Conservation (phyloP, 192 early-diverging fungal species). For the Coemansia sp. region DNA sequence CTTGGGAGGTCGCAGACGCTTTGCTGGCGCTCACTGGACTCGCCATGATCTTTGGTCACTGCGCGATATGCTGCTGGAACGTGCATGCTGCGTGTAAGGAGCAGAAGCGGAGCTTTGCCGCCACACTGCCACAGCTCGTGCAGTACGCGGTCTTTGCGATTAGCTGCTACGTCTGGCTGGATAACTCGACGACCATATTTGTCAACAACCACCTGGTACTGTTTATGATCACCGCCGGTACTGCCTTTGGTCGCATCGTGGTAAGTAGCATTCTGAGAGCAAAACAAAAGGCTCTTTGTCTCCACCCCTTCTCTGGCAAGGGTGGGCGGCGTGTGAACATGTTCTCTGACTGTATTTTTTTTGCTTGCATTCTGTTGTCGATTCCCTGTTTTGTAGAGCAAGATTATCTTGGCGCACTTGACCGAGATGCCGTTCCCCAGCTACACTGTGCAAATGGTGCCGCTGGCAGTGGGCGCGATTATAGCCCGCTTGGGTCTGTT, state of each 20-base stretch:
- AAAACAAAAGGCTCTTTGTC: not conserved
- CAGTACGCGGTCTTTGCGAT: slow-evolving; percentile 67
- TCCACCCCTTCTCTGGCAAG: slow-evolving; percentile 4
- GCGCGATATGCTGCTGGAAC: slow-evolving; percentile 52
- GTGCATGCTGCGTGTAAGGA: slow-evolving; percentile 58
- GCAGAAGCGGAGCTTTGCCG: slow-evolving; percentile 65
- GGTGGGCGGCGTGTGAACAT: not conserved
- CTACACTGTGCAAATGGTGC: slow-evolving; percentile 79
- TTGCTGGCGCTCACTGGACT: slow-evolving; percentile 34
- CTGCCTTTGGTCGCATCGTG: slow-evolving; percentile 85
- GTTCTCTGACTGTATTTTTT: not conserved
- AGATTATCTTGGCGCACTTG: slow-evolving; percentile 90
- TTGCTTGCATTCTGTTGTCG: not conserved
- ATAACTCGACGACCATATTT: slow-evolving; percentile 72
- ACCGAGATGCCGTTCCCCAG: slow-evolving; percentile 82
- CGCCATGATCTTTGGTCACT: slow-evolving; percentile 50
- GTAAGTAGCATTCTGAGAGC: slow-evolving; percentile 29
- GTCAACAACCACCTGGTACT: slow-evolving; percentile 71
- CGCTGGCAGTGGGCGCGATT: slow-evolving; percentile 73
- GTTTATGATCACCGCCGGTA: slow-evolving; percentile 75
- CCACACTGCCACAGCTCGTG: slow-evolving; percentile 66
- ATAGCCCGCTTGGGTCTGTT: slow-evolving; percentile 74
- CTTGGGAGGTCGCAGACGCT: slow-evolving; percentile 50
- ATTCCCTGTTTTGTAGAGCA: slow-evolving; percentile 58
- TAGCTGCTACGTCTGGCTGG: slow-evolving; percentile 74